Percentiles rank a stretch among this genome's conserved stretches.
These are phyloP conservation scores for Aegle marmelos DNA, from an alignment of 345 rosid genomes.

Conservation along the genomic window DNA sequence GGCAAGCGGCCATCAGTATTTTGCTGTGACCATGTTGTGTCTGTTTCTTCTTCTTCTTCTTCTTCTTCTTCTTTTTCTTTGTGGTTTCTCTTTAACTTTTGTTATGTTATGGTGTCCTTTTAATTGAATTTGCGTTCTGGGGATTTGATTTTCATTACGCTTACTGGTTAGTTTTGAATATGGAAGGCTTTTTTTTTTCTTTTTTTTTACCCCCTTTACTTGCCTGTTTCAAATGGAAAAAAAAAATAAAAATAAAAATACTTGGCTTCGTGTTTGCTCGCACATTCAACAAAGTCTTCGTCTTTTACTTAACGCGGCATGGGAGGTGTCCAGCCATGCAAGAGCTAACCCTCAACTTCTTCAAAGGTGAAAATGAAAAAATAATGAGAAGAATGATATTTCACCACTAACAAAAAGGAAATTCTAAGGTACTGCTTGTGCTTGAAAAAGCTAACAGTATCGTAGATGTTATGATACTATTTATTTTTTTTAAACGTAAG, in stretches of 20 bases:
- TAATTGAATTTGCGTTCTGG: background rate
- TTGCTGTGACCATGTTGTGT: background rate
- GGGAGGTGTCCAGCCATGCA: conserved; percentile 28
- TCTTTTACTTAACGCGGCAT: conserved; percentile 6
- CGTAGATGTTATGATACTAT: too few relatives aligned
- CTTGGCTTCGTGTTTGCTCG: conserved; percentile 21
- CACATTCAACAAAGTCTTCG: conserved; percentile 17
- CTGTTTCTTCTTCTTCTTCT: conserved; percentile 3
- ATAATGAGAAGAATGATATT: background rate
- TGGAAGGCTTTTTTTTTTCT: conserved; percentile 25
- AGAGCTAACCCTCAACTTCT: conserved; percentile 14
- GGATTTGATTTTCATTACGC: conserved; percentile 15
- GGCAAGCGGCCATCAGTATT: conserved; percentile 5
- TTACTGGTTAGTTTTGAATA: conserved; percentile 24
- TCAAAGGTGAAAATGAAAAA: conserved; percentile 9
- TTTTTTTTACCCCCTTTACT: conserved; percentile 27
- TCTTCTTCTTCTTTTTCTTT: background rate
- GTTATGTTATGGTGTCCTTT: background rate
- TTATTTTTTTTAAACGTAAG: too few relatives aligned
- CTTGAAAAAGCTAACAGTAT: too few relatives aligned
- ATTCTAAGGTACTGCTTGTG: too few relatives aligned
- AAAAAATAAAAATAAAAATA: background rate
- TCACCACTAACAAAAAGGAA: too few relatives aligned
- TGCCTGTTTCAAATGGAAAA: conserved; percentile 30
- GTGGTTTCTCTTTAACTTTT: background rate